Conservation (phyloP, 1,284 basidiomycete species). For the Naganishia sp. region DNA sequence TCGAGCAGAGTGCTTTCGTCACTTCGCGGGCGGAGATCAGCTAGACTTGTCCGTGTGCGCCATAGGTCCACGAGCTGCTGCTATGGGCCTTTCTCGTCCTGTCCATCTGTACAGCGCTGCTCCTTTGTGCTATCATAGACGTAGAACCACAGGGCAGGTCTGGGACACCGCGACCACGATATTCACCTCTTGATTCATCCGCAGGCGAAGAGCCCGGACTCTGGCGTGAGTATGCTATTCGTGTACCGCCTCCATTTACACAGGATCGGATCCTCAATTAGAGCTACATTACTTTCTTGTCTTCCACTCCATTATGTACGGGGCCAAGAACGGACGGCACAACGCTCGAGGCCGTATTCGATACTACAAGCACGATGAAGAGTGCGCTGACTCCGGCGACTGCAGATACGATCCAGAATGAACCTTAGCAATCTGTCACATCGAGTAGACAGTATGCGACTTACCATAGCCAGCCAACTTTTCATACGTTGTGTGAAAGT, state of each 20-base stretch:
- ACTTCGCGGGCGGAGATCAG: not conserved
- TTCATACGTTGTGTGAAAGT: conserved; percentile 32
- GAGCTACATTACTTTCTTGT: conserved; percentile 6
- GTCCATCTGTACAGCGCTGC: no score
- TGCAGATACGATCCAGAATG: not conserved
- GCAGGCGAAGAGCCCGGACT: no score
- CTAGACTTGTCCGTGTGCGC: no score
- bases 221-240: no score
- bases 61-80: no score
- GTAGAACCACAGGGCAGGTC: no score
- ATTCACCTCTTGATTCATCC: no score
- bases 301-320: not conserved
- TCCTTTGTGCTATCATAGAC: no score
- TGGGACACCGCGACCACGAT: no score
- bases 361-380: conserved; percentile 16
- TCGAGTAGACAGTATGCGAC: not conserved
- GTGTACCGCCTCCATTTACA: no score
- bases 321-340: conserved; percentile 19
- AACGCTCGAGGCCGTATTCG: conserved; percentile 14
- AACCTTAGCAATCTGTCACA: not conserved
- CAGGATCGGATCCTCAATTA: not conserved
- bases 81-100: no score
- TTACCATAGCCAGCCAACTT: conserved; percentile 33
- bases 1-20: conserved; percentile 6
- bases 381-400: conserved; percentile 23